Conservation (phyloP, 257 asterid species). For the Solanum piurae region DNA sequence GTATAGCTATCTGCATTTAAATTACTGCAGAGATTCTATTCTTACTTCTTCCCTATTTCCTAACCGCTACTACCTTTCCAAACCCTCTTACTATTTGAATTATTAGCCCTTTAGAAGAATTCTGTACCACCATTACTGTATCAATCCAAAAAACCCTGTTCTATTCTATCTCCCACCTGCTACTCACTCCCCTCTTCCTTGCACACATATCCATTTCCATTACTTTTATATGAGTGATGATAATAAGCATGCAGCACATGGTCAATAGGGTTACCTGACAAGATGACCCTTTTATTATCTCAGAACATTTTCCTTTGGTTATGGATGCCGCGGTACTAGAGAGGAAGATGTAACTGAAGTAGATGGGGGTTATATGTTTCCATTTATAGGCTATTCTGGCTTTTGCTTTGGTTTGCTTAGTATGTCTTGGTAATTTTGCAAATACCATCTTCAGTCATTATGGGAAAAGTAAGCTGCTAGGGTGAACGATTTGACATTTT, state of each 20-base stretch:
- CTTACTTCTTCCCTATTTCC: neutral
- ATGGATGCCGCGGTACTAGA: neutral
- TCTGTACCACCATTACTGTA: neutral
- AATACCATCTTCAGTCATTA: neutral
- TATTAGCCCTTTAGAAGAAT: neutral
- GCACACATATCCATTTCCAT: neutral
- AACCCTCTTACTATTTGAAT: neutral
- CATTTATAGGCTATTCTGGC: neutral
- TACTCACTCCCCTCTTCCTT: neutral
- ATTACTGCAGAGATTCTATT: neutral
- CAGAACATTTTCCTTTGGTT: neutral
- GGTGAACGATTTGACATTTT: neutral
- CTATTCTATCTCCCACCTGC: neutral
- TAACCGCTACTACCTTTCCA: neutral
- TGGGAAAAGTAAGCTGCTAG: neutral
- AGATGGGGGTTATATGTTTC: neutral
- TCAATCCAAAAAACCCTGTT: neutral
- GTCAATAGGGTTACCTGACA: neutral
- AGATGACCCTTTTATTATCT: neutral
- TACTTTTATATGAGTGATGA: neutral
- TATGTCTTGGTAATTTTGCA: neutral
- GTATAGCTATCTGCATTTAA: neutral
- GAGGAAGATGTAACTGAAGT: neutral
- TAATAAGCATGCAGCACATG: neutral
- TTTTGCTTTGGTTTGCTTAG: neutral